A percentile compares a stretch with the other conserved stretches of the same genome.
Conservation (phyloP, 1,284 basidiomycete genomes). For the Cryptococcus hybrid region DNA sequence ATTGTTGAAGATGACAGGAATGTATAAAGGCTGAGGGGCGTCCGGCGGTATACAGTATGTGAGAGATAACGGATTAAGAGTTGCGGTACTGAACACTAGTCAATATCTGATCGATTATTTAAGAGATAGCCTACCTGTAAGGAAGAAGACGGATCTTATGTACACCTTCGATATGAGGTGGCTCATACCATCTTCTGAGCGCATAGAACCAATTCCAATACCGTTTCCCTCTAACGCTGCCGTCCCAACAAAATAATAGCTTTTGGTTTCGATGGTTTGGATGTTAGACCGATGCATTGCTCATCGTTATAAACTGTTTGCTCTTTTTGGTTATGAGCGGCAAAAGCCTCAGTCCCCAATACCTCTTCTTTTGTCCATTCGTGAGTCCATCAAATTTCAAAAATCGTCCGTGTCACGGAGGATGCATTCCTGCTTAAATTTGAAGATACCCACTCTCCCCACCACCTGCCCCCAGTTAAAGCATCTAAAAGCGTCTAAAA, state of each 20-base stretch:
- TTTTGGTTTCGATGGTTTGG: too few species aligned
- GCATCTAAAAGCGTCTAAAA: too few species aligned
- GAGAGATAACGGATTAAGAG: slow-evolving; percentile 47
- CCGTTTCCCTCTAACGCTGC: slow-evolving; percentile 26
- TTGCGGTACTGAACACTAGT: slow-evolving; percentile 32
- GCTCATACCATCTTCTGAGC: slow-evolving; percentile 16
- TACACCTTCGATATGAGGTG: slow-evolving; percentile 40
- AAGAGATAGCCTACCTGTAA: slow-evolving; percentile 21
- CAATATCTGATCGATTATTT: neutral
- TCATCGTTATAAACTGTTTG: too few species aligned
- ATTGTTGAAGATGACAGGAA: slow-evolving; percentile 74
- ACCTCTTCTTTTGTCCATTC: too few species aligned
- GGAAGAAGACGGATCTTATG: slow-evolving; percentile 45
- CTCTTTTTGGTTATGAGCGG: too few species aligned
- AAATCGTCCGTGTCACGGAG: too few species aligned
- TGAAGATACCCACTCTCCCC: too few species aligned
- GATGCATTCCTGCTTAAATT: too few species aligned
- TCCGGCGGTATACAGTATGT: slow-evolving; percentile 47
- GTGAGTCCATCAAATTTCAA: too few species aligned
- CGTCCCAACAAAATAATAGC: slow-evolving; percentile 23
- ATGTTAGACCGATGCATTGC: too few species aligned
- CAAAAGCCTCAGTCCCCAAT: too few species aligned
- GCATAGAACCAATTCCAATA: slow-evolving; percentile 22
- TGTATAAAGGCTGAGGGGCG: slow-evolving; percentile 33
- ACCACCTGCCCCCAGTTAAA: too few species aligned